phyloP scores from a whole-genome alignment of 1,284 basidiomycete species.

The Gomphus sp. region DNA sequence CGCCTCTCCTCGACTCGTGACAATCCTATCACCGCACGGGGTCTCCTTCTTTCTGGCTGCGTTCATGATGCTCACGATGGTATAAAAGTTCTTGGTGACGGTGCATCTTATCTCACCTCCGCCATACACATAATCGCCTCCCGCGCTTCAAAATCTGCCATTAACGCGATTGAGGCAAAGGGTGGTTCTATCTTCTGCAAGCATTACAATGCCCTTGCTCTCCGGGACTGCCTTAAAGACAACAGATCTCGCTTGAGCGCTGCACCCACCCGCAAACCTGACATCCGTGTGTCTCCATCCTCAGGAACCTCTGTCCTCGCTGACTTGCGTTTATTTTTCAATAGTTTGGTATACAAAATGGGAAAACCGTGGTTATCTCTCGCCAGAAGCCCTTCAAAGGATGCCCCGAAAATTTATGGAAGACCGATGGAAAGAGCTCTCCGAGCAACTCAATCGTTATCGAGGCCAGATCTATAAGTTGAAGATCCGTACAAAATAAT shows the following conservation, averaged over 20 bases:
- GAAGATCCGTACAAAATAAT: slow-evolving; percentile 2
- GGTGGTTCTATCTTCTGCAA: slow-evolving; percentile 86
- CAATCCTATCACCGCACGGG: slow-evolving; percentile 81
- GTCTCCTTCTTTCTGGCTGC: slow-evolving; percentile 79
- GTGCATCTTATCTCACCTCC: slow-evolving; percentile 56
- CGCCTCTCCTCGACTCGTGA: slow-evolving; percentile 72
- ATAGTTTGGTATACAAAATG: slow-evolving; percentile 71
- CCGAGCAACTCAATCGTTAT: slow-evolving; percentile 37
- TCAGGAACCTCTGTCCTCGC: background rate
- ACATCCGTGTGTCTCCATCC: slow-evolving; percentile 60
- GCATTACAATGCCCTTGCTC: slow-evolving; percentile 83
- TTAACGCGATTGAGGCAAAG: slow-evolving; percentile 70
- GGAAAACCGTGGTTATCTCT: slow-evolving; percentile 66
- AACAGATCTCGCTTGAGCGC: slow-evolving; percentile 61
- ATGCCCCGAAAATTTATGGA: slow-evolving; percentile 46
- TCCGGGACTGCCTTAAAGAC: slow-evolving; percentile 75
- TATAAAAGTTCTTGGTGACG: slow-evolving; percentile 84
- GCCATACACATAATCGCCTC: slow-evolving; percentile 80
- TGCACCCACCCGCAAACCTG: slow-evolving; percentile 73
- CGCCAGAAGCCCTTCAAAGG: slow-evolving; percentile 42
- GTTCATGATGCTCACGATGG: slow-evolving; percentile 85
- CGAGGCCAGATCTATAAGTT: slow-evolving; percentile 2
- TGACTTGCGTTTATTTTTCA: slow-evolving; percentile 1
- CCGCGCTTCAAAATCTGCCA: slow-evolving; percentile 80
- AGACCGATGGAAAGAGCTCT: slow-evolving; percentile 57